Evolutionary conservation across 2,329 filamentous ascomycete genomes (phyloP), one percentile per base, ranked within the genome.

Genomic region (Fusarium mangiferae): DNA sequence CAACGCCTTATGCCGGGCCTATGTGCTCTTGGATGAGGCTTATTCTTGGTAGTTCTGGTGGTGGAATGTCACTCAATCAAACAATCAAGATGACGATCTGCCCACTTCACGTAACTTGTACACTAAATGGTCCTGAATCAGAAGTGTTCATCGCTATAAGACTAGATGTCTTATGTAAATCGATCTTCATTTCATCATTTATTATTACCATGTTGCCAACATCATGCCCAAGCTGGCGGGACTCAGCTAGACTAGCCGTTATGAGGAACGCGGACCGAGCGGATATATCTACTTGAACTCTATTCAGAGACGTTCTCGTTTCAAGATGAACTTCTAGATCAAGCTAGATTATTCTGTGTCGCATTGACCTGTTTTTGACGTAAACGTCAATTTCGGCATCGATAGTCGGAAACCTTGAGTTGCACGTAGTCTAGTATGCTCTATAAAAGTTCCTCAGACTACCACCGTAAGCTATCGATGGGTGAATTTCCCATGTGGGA

Each of bases 21-120:
- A 78, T 48, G 72, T 80, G 26, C 42, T 80, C 10, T 52, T 78
- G 20, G 75, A 79, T 51, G 79, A 80, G 51, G 72, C 70, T 4
- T 78, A 80, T 59, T 72, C 74, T 8, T 80, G 78, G 79, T 80
- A 75, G 49, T 58, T 39, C 45, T n/a, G 35, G n/a, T 41, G 36
- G 10, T 35, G 45, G 28, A 8, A 26, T 46, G 52, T 20, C 22
- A 52, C 20, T 61, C 41, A 68, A 45, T 52, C n/a, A 36, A 56
- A 55, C 28, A 22, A 33, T 35, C 48, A 42, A 35, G 36, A 46
- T 46, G 38, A 38, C 12, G 38, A 44, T 44, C 28, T 60, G 35
- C 54, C 33, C 63, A 46, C 41, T 66, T 58, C 30, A 46, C 30
- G 48, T 14, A 14, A 26, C 5, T 9, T 44, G 14, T 48, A 17